Evolutionary conservation across 192 early-diverging fungal genomes (phyloP), one percentile per base, ranked within the genome.

Genomic region (Podila horticola): DNA sequence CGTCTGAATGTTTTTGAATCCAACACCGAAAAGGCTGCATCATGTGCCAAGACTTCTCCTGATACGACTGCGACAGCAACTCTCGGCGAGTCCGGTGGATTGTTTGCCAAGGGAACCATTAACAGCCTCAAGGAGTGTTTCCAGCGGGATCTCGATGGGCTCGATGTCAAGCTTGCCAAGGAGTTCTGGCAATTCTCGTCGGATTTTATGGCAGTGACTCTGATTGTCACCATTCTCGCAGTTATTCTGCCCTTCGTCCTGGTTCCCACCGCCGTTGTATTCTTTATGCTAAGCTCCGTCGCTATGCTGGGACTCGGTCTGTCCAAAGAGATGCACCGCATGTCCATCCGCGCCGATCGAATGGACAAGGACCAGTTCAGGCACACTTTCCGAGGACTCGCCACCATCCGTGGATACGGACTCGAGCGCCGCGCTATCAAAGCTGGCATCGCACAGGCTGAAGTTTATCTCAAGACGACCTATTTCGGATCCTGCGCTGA

Each of bases 321-420:
- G 5, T 81, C 77, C n/a, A 81, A 81, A 34, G 77, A 81, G 38
- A 81, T 81, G 77, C 77, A 81, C 34, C 50, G 77, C 20, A 81
- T 81, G 77, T 20, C 77, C 1, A 81, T 81, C 61, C 70, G 77
- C 5, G 77, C 77, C 5, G 77, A 81, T 36, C 64, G 77, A 6
- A 81, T 81, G 77, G 62, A 81, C 48, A 81, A 67, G 57, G 77
- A 81, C n/a, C 77, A 81, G 64, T 81, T 81, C 67, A 69, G 36
- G 58, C 77, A 81, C 28, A 81, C 71, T 15, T 81, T 81, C 71
- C 48, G 77, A 57, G 77, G 77, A n/a, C 62, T 81, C 13, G 62
- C 77, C 5, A 81, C 77, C 12, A 73, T 81, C 17, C 70, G 77
- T 20, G 77, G 77, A 8, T 81, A 81, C 58, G 77, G 77, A 17